Evolutionary conservation across 192 early-diverging fungal genomes (phyloP).

Genomic region (Nowakowskiella sp.): DNA sequence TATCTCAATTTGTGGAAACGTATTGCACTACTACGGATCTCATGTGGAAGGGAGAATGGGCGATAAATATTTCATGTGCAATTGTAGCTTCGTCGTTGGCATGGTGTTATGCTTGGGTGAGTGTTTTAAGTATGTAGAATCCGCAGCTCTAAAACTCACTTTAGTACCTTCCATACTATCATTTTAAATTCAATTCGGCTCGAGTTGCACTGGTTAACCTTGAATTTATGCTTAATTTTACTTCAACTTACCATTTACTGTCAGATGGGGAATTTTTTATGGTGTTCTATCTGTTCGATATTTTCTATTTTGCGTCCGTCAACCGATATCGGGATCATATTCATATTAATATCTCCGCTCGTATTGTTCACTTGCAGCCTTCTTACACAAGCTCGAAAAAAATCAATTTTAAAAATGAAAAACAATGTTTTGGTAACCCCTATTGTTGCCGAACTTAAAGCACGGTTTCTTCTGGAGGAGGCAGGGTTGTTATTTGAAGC

Average conservation of each 20-base stretch:
- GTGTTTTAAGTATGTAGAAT: neutral
- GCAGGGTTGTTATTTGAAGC: constrained; percentile 20
- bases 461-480: constrained; percentile 21
- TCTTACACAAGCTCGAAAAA: constrained; percentile 14
- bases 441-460: constrained; percentile 27
- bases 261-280: constrained; percentile 34
- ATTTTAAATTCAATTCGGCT: constrained; percentile 24
- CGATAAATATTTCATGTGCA: too few species aligned
- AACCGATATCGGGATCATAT: constrained; percentile 37
- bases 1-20: too few species aligned
- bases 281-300: constrained; percentile 28
- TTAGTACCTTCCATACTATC: constrained; percentile 40
- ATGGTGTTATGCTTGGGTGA: constrained; percentile 18
- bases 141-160: too few species aligned
- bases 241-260: constrained; percentile 9
- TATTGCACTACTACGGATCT: too few species aligned
- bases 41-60: too few species aligned
- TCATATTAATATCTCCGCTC: constrained; percentile 15
- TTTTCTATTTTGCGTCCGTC: constrained; percentile 24
- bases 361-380: constrained; percentile 13
- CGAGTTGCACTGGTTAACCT: neutral
- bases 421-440: constrained; percentile 10
- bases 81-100: constrained; percentile 1
- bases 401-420: constrained; percentile 14
- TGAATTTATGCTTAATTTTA: neutral